A percentile compares a stretch with the other conserved stretches of the same genome.
phyloP scores from a whole-genome alignment of 2,329 filamentous ascomycete species.

The Thielaviopsis euricoi region DNA sequence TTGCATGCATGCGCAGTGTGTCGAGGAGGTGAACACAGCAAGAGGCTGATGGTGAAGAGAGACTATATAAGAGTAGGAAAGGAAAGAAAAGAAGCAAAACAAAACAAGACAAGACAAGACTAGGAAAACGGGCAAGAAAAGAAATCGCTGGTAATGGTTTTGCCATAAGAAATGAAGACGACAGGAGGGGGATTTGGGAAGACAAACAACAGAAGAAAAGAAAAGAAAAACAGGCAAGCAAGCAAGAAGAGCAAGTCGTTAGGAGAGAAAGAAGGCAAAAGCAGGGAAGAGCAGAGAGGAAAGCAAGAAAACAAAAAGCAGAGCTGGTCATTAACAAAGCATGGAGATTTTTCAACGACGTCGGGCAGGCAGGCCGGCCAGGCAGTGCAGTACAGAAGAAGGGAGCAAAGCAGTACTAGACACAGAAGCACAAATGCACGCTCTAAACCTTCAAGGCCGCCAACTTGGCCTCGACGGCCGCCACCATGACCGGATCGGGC shows the following conservation, averaged over 20 bases:
- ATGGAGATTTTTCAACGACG: too few species aligned
- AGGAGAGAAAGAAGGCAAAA: neutral
- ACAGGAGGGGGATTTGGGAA: too few species aligned
- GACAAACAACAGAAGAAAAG: neutral
- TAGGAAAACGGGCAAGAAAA: neutral
- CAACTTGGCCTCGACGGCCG: slow-evolving; percentile 39
- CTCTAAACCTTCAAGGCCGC: slow-evolving; percentile 23
- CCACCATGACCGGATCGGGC: slow-evolving; percentile 43
- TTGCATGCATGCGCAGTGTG: too few species aligned
- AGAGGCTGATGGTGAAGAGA: neutral
- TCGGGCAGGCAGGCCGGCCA: neutral
- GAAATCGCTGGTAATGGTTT: too few species aligned
- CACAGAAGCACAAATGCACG: neutral
- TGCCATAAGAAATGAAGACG: too few species aligned
- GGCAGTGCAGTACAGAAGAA: neutral
- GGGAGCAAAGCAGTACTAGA: neutral
- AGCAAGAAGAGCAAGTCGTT: too few species aligned
- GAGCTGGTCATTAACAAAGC: slow-evolving; percentile 1
- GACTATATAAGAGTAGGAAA: too few species aligned
- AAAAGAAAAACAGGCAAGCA: too few species aligned
- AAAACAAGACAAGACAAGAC: neutral
- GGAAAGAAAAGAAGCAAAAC: too few species aligned
- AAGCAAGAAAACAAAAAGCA: neutral
- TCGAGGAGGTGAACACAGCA: neutral
- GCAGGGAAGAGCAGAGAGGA: neutral